Evolutionary conservation across 1,284 basidiomycete genomes (phyloP), one percentile per base, ranked within the genome.

Genomic region (Apiotrichum porosum): DNA sequence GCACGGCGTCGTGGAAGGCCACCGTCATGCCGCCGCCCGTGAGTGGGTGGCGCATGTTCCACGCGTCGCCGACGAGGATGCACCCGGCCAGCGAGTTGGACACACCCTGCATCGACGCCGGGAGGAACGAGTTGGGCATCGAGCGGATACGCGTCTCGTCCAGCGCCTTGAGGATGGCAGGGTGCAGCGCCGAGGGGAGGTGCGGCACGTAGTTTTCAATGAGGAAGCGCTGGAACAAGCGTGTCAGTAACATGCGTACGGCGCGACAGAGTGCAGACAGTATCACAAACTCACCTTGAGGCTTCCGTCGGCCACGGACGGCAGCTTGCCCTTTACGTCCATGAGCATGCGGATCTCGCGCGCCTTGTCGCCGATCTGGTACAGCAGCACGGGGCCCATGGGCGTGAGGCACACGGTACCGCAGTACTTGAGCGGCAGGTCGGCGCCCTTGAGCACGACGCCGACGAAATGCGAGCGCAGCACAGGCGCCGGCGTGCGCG

Each of bases 31-130:
- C 92, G 17, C 90, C 94, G 10, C 95, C 95, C 0, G 94, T 98
- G 12, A 99, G 79, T 0, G 95, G 94, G 73, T 99, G 95, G 1
- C 95, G 86, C 93, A 98, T 98, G 71, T 98, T 99, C 86, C 92
- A 94, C 1, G 94, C 85, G 70, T 98, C 95, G 5, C 95, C 95
- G 34, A 97, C 78, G 48, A 98, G 81, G 55, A 98, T 78, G 9
- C 84, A 84, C 18, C 93, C 92, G 45, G 42, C 36, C 15, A 68
- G 55, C 10, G 85, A 10, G 77, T 74, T 28, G 70, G 71, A 46
- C 6, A 60, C 56, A 12, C 87, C 88, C 68, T 97, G 95, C 64
- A 86, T 79, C 15, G 84, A 79, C 0, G 93, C 78, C 0, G 93
- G 90, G 3, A 99, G 79, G 78, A 90, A 97, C 0, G 87, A 88